Evolutionary conservation across 768 basidiomycete species (phyloP).

Genomic region (Pisolithus marmoratus): DNA sequence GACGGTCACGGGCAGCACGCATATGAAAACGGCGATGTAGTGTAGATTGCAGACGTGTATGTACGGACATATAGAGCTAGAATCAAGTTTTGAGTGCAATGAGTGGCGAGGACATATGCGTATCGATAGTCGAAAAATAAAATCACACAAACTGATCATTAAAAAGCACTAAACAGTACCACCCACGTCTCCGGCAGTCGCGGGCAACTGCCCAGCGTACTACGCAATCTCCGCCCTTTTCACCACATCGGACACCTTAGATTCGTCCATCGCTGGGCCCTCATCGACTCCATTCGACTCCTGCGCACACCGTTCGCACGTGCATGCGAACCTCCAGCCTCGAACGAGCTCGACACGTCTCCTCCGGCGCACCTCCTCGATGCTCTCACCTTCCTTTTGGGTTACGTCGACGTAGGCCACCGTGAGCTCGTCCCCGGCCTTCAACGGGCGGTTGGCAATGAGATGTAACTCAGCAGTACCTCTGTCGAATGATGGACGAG

Average conservation of each 20-base stretch:
- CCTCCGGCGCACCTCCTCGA: constrained; percentile 51
- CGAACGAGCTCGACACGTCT: constrained; percentile 69
- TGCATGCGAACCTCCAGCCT: constrained; percentile 80
- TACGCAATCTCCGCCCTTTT: constrained; percentile 24
- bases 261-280: constrained; percentile 45
- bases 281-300: constrained; percentile 39
- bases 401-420: constrained; percentile 71
- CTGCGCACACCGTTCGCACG: constrained; percentile 56
- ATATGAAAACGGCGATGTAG: no score
- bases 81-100: neutral
- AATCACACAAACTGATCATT: neutral
- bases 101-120: neutral
- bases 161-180: neutral
- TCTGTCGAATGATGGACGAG: constrained; percentile 55
- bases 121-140: neutral
- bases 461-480: constrained; percentile 70
- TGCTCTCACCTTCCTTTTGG: constrained; percentile 48
- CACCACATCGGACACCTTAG: constrained; percentile 38
- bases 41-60: no score
- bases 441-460: constrained; percentile 58
- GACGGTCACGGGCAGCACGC: neutral
- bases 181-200: neutral
- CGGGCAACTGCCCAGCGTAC: neutral
- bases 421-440: constrained; percentile 71
- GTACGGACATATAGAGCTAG: neutral